Conservation (phyloP, 2,329 filamentous ascomycete genomes). For the Fusarium domesticum region DNA sequence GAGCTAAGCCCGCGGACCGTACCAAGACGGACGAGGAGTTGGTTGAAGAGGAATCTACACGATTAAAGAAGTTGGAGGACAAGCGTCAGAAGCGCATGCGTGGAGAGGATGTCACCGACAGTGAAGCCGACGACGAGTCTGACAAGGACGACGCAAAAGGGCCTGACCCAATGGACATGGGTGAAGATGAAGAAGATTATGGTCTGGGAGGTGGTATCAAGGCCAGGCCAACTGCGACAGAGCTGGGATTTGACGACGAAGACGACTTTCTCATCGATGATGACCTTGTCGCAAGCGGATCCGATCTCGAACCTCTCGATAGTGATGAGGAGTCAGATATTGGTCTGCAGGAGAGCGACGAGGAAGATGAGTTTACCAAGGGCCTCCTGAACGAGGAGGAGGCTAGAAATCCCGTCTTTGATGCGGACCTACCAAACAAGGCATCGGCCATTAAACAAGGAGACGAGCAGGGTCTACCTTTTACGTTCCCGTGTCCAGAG, state of each 20-base stretch:
- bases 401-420: conserved; percentile 51
- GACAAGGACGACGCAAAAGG: conserved; percentile 38
- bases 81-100: conserved; percentile 82
- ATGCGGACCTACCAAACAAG: conserved; percentile 43
- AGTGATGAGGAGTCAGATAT: conserved; percentile 53
- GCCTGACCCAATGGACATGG: conserved; percentile 36
- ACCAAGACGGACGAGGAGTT: conserved; percentile 91
- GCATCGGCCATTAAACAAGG: conserved; percentile 34
- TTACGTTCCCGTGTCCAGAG: conserved; percentile 81
- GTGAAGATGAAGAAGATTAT: conserved; percentile 54
- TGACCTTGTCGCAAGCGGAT: conserved; percentile 79
- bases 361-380: conserved; percentile 65
- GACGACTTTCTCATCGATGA: conserved; percentile 92
- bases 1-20: conserved; percentile 79
- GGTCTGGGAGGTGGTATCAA: conserved; percentile 59
- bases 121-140: conserved; percentile 54
- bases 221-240: conserved; percentile 53
- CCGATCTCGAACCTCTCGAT: conserved; percentile 59
- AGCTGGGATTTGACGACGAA: conserved; percentile 82
- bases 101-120: conserved; percentile 69
- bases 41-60: conserved; percentile 70
- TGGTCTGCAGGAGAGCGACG: conserved; percentile 37
- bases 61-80: conserved; percentile 77
- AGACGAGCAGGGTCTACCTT: conserved; percentile 64
- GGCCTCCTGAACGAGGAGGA: conserved; percentile 62